phyloP scores from a whole-genome alignment of 2,329 filamentous ascomycete species.

The Cyclaneusma minus region DNA sequence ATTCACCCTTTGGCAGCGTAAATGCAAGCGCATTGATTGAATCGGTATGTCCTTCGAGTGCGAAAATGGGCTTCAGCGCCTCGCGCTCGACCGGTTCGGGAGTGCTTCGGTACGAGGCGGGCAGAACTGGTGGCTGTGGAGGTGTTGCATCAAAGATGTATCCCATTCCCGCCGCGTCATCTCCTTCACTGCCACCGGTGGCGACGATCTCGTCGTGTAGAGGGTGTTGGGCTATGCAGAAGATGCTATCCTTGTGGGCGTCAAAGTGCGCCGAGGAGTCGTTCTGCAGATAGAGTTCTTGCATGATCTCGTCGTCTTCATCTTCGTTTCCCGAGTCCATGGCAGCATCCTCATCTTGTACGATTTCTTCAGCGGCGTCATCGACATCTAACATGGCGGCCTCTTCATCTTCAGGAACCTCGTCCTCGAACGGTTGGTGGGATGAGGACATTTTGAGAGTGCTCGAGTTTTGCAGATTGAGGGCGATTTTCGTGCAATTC shows the following conservation, averaged over 20 bases:
- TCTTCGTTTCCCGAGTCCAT: conserved; percentile 68
- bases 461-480: neutral
- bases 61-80: conserved; percentile 49
- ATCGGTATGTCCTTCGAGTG: conserved; percentile 81
- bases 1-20: conserved; percentile 69
- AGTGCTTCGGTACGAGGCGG: conserved; percentile 56
- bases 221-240: conserved; percentile 89
- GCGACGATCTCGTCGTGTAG: conserved; percentile 61
- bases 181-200: conserved; percentile 66
- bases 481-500: neutral
- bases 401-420: conserved; percentile 37
- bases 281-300: conserved; percentile 73
- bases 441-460: no score
- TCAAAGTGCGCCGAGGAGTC: conserved; percentile 92
- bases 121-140: conserved; percentile 51
- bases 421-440: conserved; percentile 8
- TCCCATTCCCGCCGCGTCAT: conserved; percentile 48
- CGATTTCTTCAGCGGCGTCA: conserved; percentile 64
- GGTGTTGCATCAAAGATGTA: conserved; percentile 73
- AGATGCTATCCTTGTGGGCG: conserved; percentile 77
- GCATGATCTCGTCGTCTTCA: conserved; percentile 36
- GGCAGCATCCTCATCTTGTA: conserved; percentile 51
- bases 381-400: conserved; percentile 61
- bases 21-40: conserved; percentile 79
- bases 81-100: conserved; percentile 42